These are phyloP conservation scores for Solanum habrochaites DNA, from an alignment of 257 asterid genomes.

Conservation along the genomic window DNA sequence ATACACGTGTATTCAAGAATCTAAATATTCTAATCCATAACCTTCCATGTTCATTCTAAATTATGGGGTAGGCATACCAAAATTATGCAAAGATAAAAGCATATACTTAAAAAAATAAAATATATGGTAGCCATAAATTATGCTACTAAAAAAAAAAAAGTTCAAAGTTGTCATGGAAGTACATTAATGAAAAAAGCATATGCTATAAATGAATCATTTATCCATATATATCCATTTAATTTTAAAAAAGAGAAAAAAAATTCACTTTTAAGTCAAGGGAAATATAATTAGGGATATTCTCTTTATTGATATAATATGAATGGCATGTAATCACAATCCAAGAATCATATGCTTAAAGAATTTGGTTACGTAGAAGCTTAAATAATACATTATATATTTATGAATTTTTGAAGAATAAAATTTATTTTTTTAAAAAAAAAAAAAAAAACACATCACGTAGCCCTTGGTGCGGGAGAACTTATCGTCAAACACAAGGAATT, in stretches of 20 bases:
- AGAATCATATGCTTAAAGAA: not conserved
- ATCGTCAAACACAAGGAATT: not conserved
- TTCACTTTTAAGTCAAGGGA: not conserved
- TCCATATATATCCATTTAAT: not conserved
- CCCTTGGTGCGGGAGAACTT: not conserved
- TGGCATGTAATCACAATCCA: not conserved
- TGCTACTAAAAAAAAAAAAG: not conserved
- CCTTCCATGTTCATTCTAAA: not conserved
- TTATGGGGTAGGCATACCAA: not conserved
- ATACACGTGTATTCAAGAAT: not conserved
- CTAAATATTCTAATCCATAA: not conserved
- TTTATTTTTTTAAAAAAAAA: not conserved
- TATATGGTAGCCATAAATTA: not conserved
- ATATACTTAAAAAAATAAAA: not conserved
- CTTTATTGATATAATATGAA: not conserved
- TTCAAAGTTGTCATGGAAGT: not conserved
- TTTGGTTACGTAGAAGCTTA: not conserved
- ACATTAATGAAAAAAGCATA: not conserved
- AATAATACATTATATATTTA: not conserved
- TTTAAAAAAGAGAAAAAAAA: not conserved
- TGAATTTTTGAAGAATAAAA: not conserved
- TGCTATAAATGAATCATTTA: not conserved
- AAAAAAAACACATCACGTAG: not conserved
- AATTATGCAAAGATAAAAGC: not conserved
- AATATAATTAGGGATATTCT: not conserved